Evolutionary conservation across 169 alveolate species (phyloP), one percentile per base, ranked within the genome.

Genomic region (Plasmodium fragile): DNA sequence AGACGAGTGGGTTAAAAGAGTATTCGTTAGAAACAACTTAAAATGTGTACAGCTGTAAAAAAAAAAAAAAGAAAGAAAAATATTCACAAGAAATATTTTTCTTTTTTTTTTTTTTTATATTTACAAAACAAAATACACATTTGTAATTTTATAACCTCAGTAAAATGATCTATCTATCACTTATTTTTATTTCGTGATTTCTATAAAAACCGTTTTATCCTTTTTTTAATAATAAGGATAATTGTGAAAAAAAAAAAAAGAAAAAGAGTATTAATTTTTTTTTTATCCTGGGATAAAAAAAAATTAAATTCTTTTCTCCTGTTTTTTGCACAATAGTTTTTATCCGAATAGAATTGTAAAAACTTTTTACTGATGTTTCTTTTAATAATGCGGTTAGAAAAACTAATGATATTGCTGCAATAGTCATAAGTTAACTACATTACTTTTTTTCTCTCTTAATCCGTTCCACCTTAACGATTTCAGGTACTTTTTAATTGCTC

Each of bases 371-470:
- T 45, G 53, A 97, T 97, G 98, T 97, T 98, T 98, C 99, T 98
- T 96, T 97, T 97, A 96, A 43, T 43, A 43, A 43, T 7, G 53
- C 53, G 8, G 53, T 43, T 43, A 43, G 2, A 43, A n/a, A n/a
- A n/a, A n/a, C n/a, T 4, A 3, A 39, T 39, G 45, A 39, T 43
- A 10, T 6, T 3, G 53, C 53, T 43, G 53, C 53, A 8, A 43
- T n/a, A 0, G 8, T 8, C 98, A 96, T 98, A 96, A 95, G 98
- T 97, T 97, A 98, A 96, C 92, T 98, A 97, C 99, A 96, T 96
- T 97, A 98, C 98, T 98, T 97, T 97, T 97, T 98, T 96, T 97
- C 92, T 41, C 34, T 70, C 53, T 41, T 39, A 39, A 69, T 83
- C 82, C 83, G 65, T 83, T 69, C 70, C 83, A 71, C 16, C 81